phyloP scores from a whole-genome alignment of 345 rosid species.

The Moricandia arvensis region DNA sequence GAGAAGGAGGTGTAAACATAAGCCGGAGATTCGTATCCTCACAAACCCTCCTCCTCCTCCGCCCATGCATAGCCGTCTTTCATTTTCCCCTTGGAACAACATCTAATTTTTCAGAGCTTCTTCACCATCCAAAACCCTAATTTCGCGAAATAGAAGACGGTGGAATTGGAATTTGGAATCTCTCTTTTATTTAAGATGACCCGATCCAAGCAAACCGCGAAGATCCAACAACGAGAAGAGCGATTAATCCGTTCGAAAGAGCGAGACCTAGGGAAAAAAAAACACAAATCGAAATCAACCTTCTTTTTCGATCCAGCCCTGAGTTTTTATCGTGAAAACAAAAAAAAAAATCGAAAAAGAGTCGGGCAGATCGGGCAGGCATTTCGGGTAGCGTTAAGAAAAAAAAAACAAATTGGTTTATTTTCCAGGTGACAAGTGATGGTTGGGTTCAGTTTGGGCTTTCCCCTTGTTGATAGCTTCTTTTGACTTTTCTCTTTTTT shows the following conservation, averaged over 20 bases:
- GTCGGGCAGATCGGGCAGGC: constrained; percentile 49
- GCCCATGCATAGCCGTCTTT: background rate
- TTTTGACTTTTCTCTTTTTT: background rate
- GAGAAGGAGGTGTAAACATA: background rate
- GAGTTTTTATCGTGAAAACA: background rate
- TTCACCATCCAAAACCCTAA: constrained; percentile 45
- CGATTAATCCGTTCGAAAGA: constrained; percentile 39
- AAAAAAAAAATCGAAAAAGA: background rate
- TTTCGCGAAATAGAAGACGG: background rate
- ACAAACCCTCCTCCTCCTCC: background rate
- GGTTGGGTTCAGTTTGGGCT: too few species aligned
- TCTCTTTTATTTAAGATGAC: background rate
- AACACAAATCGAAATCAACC: constrained; percentile 27
- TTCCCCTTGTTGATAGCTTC: too few species aligned
- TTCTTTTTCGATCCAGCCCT: constrained; percentile 24
- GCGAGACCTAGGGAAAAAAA: background rate
- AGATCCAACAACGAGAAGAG: constrained; percentile 27
- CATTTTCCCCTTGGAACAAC: background rate
- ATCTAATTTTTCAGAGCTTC: constrained; percentile 20
- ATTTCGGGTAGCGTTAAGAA: constrained; percentile 30
- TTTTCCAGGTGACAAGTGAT: background rate
- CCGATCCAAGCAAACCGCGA: constrained; percentile 22
- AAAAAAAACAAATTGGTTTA: background rate
- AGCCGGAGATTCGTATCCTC: background rate
- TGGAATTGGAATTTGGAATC: constrained; percentile 1